phyloP scores from a whole-genome alignment of 2,329 filamentous ascomycete genomes.

The Sphaerulina vaccinii region DNA sequence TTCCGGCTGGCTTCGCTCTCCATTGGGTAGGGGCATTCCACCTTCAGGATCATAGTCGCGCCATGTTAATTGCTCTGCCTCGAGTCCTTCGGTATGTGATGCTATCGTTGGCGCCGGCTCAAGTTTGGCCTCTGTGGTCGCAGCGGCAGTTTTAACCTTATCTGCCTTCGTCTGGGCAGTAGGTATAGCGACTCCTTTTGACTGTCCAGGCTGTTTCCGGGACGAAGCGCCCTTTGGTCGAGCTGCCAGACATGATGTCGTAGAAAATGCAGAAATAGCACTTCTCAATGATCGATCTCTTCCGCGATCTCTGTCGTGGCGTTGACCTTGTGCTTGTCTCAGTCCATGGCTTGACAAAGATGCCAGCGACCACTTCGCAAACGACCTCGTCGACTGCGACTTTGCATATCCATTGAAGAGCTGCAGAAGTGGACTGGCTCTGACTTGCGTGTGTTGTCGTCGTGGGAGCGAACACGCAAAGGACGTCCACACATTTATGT shows the following conservation, averaged over 20 bases:
- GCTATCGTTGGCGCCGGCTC: conserved; percentile 29
- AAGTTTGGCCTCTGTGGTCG: conserved; percentile 20
- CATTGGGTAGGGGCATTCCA: conserved; percentile 38
- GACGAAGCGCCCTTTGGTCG: not conserved
- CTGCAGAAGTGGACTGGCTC: conserved; percentile 29
- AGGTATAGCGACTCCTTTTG: not conserved
- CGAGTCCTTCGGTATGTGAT: conserved; percentile 32
- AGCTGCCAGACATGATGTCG: conserved; percentile 8
- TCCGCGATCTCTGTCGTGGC: not conserved
- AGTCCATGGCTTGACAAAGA: not conserved
- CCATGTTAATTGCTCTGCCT: conserved; percentile 34
- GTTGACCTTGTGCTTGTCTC: not conserved
- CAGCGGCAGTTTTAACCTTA: conserved; percentile 6
- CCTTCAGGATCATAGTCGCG: conserved; percentile 40
- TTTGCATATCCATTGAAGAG: conserved; percentile 33
- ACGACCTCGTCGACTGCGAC: conserved; percentile 18
- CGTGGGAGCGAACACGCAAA: conserved; percentile 31
- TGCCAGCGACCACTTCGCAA: conserved; percentile 8
- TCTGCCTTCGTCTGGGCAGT: conserved; percentile 2
- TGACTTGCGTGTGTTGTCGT: conserved; percentile 13
- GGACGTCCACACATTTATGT: conserved; percentile 37
- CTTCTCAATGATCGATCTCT: not conserved
- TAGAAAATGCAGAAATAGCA: conserved; percentile 13
- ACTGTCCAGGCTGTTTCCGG: not conserved
- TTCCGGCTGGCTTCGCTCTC: conserved; percentile 31